phyloP scores from a whole-genome alignment of 345 rosid genomes.

The Salix exigua region DNA sequence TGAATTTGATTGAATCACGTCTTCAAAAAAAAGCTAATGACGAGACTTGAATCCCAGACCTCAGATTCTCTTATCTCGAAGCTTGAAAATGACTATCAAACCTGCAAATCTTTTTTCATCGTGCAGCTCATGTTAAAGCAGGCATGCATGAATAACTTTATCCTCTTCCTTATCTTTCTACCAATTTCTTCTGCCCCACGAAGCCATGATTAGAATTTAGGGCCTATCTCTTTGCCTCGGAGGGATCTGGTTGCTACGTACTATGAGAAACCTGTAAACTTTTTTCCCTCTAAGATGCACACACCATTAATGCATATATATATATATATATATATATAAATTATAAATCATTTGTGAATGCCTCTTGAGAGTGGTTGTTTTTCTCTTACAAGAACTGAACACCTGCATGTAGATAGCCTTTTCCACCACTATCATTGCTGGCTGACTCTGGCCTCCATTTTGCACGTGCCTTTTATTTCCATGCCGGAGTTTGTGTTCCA shows the following conservation, averaged over 20 bases:
- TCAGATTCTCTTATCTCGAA: background rate
- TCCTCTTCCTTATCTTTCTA: background rate
- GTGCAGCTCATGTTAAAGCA: background rate
- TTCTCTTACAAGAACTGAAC: background rate
- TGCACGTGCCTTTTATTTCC: constrained; percentile 20
- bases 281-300: background rate
- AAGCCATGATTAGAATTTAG: background rate
- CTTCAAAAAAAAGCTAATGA: too few relatives aligned
- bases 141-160: background rate
- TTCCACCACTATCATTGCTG: constrained; percentile 3
- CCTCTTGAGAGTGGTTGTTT: too few relatives aligned
- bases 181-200: background rate
- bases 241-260: background rate
- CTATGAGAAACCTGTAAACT: background rate
- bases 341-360: background rate
- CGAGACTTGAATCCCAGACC: too few relatives aligned
- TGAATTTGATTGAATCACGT: too few relatives aligned
- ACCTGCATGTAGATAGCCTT: background rate
- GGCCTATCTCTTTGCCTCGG: background rate
- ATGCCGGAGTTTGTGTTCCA: constrained; percentile 11
- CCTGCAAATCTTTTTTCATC: background rate
- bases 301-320: background rate
- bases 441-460: constrained; percentile 6
- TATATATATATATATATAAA: too few relatives aligned
- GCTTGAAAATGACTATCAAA: background rate